phyloP scores from a whole-genome alignment of 2,329 filamentous ascomycete species.

The Phialophora tarda region DNA sequence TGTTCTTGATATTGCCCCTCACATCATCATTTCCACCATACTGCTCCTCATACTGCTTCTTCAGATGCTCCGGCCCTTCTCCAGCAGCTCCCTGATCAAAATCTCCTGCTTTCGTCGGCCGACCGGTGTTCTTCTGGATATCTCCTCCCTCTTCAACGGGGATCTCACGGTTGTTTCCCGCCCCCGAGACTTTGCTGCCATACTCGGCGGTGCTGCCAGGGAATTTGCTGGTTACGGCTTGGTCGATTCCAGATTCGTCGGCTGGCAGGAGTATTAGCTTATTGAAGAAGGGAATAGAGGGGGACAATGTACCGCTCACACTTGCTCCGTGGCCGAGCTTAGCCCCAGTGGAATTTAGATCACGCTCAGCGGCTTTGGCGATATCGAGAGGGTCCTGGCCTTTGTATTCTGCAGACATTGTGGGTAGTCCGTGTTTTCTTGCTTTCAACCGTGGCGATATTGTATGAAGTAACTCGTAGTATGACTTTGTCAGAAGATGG shows the following conservation, averaged over 20 bases:
- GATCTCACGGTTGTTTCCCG: conserved; percentile 49
- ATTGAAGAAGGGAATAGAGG: background rate
- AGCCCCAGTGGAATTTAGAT: conserved; percentile 49
- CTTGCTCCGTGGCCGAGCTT: conserved; percentile 46
- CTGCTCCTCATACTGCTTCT: conserved; percentile 22
- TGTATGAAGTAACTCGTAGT: background rate
- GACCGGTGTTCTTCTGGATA: conserved; percentile 38
- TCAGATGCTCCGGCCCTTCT: conserved; percentile 38
- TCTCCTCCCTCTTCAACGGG: conserved; percentile 51
- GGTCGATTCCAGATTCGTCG: conserved; percentile 50
- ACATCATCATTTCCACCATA: conserved; percentile 35
- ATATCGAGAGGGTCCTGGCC: conserved; percentile 37
- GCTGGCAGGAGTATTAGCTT: conserved; percentile 11
- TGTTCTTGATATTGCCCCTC: conserved; percentile 31
- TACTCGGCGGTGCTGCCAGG: conserved; percentile 47
- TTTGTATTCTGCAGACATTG: conserved; percentile 35
- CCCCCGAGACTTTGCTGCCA: conserved; percentile 45
- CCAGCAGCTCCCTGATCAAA: conserved; percentile 42
- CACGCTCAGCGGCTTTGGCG: conserved; percentile 47
- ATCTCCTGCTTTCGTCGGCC: conserved; percentile 46
- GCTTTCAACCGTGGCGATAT: background rate
- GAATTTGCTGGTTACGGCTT: conserved; percentile 48
- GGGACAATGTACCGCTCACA: conserved; percentile 46
- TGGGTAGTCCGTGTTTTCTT: background rate
- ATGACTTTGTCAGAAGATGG: background rate